Percentiles rank a stretch among this genome's conserved stretches.
Conservation (phyloP, 768 basidiomycete genomes). For the Pholiota molesta region DNA sequence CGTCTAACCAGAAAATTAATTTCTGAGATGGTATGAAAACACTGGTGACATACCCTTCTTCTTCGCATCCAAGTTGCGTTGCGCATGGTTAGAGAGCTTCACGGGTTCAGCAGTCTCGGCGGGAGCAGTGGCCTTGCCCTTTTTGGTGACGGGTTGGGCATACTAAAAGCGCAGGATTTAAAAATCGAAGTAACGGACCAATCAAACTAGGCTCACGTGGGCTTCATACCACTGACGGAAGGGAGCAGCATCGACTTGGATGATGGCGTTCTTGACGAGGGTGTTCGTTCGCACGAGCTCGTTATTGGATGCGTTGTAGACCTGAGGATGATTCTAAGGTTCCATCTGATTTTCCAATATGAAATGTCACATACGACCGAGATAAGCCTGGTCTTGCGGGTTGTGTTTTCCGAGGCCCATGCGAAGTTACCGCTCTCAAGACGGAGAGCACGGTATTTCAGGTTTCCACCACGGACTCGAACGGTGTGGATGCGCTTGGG, state of each 20-base stretch:
- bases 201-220: conserved; percentile 83
- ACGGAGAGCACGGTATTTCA: conserved; percentile 95
- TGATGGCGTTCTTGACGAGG: conserved; percentile 94
- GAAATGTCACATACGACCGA: conserved; percentile 72
- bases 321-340: conserved; percentile 43
- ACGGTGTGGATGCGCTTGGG: conserved; percentile 94
- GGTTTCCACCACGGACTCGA: conserved; percentile 93
- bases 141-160: conserved; percentile 93
- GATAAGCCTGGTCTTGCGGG: conserved; percentile 95
- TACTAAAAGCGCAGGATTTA: conserved; percentile 57
- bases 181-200: conserved; percentile 3
- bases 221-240: conserved; percentile 99
- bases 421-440: conserved; percentile 98
- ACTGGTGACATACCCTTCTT: conserved; percentile 71
- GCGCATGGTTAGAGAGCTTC: conserved; percentile 90
- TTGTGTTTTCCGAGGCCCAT: conserved; percentile 95
- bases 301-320: conserved; percentile 99
- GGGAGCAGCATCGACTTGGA: conserved; percentile 97
- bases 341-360: conserved; percentile 5
- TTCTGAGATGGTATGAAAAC: background rate
- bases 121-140: conserved; percentile 65
- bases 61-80: conserved; percentile 84
- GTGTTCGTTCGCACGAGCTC: conserved; percentile 99
- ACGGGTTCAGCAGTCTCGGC: conserved; percentile 55
- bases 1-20: conserved; percentile 48